phyloP scores from a whole-genome alignment of 495 filamentous ascomycete species.

The Hyphodiscus hymeniophilus region DNA sequence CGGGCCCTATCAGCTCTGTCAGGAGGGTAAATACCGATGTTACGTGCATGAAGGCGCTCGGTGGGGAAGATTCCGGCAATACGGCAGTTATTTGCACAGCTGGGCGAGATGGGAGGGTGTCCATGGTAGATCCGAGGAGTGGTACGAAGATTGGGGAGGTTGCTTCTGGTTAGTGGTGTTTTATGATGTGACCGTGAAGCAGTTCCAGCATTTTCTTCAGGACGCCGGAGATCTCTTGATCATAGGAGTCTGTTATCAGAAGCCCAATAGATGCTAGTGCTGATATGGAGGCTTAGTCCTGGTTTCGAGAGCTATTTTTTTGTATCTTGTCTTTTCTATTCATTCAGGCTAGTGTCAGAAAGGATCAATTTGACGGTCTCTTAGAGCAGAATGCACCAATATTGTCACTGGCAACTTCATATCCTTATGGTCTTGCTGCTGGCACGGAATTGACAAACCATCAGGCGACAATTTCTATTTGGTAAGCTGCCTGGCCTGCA shows the following conservation, averaged over 20 bases:
- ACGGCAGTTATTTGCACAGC: conserved; percentile 43
- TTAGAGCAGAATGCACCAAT: conserved; percentile 36
- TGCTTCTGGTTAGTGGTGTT: conserved; percentile 22
- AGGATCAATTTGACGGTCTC: no score
- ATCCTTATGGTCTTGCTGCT: conserved; percentile 52
- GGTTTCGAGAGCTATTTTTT: no score
- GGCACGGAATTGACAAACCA: conserved; percentile 73
- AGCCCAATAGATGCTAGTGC: no score
- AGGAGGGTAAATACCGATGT: conserved; percentile 43
- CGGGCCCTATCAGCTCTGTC: conserved; percentile 32
- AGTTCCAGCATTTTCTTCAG: no score
- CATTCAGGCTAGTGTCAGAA: no score
- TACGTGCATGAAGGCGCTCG: conserved; percentile 45
- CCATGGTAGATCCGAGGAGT: conserved; percentile 47
- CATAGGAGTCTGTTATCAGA: no score
- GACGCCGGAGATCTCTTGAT: no score
- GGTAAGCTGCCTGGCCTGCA: conserved; percentile 39
- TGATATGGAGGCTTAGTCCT: no score
- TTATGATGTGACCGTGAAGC: conserved; percentile 11
- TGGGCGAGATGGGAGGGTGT: conserved; percentile 53
- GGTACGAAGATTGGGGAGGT: conserved; percentile 19
- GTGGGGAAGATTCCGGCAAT: conserved; percentile 22
- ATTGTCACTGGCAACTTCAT: conserved; percentile 59
- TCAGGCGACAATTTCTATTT: conserved; percentile 65
- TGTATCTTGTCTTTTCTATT: no score